These are phyloP conservation scores for Pichia deserticola DNA, from an alignment of 805 yeast species.

Conservation along the genomic window DNA sequence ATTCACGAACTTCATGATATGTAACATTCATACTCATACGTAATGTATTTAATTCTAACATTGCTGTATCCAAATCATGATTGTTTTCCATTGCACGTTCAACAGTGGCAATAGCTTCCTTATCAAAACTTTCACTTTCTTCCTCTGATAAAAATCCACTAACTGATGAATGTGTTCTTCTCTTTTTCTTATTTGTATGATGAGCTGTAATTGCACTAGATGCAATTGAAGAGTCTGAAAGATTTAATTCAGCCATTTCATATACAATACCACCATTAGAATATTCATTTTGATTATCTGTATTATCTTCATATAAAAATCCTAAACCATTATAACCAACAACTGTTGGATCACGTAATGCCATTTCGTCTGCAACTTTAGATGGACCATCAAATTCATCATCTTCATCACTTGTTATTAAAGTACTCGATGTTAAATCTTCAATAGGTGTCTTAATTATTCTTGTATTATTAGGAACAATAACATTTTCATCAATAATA, in stretches of 20 bases:
- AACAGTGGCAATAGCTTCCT: conserved; percentile 91
- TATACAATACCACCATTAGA: conserved; percentile 32
- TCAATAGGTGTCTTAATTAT: conserved; percentile 43
- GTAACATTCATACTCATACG: conserved; percentile 97
- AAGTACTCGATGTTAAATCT: conserved; percentile 6
- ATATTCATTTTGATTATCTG: conserved; percentile 19
- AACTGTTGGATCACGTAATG: conserved; percentile 23
- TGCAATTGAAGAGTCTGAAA: conserved; percentile 48
- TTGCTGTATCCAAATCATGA: conserved; percentile 89
- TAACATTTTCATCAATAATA: conserved; percentile 46
- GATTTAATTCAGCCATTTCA: conserved; percentile 36
- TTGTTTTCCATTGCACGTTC: conserved; percentile 87
- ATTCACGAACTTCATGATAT: conserved; percentile 83
- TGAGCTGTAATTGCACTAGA: conserved; percentile 35
- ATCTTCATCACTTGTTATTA: conserved; percentile 15
- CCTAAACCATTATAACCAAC: conserved; percentile 48
- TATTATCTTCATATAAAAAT: conserved; percentile 38
- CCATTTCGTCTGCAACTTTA: conserved; percentile 10
- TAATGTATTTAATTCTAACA: conserved; percentile 85
- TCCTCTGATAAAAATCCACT: conserved; percentile 33
- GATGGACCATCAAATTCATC: conserved; percentile 2
- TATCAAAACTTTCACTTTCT: conserved; percentile 60
- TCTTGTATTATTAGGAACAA: conserved; percentile 43
- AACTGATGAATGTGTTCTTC: conserved; percentile 31
- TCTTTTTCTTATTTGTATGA: conserved; percentile 29